Base-by-base conservation (phyloP, 441 rosid genomes). In the Kokia cookei region DNA sequence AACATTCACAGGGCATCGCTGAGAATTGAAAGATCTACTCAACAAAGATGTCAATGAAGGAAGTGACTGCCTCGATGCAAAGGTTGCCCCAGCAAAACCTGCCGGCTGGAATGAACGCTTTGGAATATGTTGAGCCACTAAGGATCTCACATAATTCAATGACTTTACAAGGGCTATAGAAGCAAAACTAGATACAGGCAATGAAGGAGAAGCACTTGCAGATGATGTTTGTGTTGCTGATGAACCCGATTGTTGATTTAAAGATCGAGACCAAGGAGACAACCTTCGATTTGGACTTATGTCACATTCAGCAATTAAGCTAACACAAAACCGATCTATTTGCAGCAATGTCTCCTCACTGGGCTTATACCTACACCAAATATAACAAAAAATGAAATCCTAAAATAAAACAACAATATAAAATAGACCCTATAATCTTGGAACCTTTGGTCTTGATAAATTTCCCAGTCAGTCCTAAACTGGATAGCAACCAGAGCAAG, bases 121-220 rank as follows among this genome's bases (percentile, higher is more conserved):
- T 73, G 98, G 98, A 74, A 91, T 85, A 82, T 92, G 91, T 79
- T 86, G 87, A 79, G 89, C 93, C 83, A 91, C 97, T 70, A 96
- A 90, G 48, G 99, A 93, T 66, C 98, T 96, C 71, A 94, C 92
- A 86, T 96, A 96, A 82, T 86, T 90, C 81, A 96, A 86, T 60
- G 99, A 96, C 87, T 96, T 96, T 75, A 94, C 96, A 79, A 94
- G 91, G 61, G 90, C 84, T 54, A 78, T 85, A 76, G 98, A 96
- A 73, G 95, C 94, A 85, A 93, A 93, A 84, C 86, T 91, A 75
- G 95, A 90, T 42, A 90, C 98, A 17, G 99, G 93, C 76, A 91
- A 81, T 48, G 86, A 82, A 83, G 91, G 88, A 65, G 91, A 84
- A 79, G 85, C 81, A 82, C 82, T 86, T 63, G 88, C 19, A 53